Base-by-base conservation (phyloP, 495 filamentous ascomycete genomes). In the Penicillium lagena region DNA sequence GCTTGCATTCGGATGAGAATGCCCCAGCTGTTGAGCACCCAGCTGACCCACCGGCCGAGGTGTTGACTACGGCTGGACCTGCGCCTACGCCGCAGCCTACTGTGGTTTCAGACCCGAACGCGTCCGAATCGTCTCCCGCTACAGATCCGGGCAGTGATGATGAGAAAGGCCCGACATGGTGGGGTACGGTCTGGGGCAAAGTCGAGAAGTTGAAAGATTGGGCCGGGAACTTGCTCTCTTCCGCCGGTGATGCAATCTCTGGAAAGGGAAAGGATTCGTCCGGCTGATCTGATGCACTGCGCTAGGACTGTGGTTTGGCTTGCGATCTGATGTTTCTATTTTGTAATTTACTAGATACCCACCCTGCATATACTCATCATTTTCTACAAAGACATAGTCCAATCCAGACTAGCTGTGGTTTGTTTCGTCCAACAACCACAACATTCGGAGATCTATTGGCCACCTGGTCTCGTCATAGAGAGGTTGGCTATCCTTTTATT, bases 1-100 rank as follows among this genome's bases (percentile, higher is more conserved):
- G 85, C 1, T 63, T 85, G 7, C 86, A 91, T 58, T 78, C 76
- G 1, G 78, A 82, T 46, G 55, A 63, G 13, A 49, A 57, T 27
- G 37, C 59, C 7, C 58, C 62, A 1, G 40, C 44, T n/a, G 47
- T 70, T 7, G 68, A 67, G 10, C 55, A 43, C 14, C 65, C 67
- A 11, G 43, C 60, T n/a, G 72, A 77, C 51, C 68, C 64, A 27
- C 63, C 63, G 10, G 39, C 49, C 28, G 47, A 38, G 37, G 37
- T 52, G 27, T 29, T 49, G 3, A 15, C 52, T 7, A 42, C 46
- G 29, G 34, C 29, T 15, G 22, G 37, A 14, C 30, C 37, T 9
- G 22, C 36, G 10, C 28, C 49, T 14, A 41, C 43, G 22, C 22
- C 22, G 22, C 22, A 22, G 22, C 22, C 22, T 22, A 22, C 22